These are phyloP conservation scores for Gigaspora rosea DNA, from an alignment of 192 early-diverging fungal species.

Conservation along the genomic window DNA sequence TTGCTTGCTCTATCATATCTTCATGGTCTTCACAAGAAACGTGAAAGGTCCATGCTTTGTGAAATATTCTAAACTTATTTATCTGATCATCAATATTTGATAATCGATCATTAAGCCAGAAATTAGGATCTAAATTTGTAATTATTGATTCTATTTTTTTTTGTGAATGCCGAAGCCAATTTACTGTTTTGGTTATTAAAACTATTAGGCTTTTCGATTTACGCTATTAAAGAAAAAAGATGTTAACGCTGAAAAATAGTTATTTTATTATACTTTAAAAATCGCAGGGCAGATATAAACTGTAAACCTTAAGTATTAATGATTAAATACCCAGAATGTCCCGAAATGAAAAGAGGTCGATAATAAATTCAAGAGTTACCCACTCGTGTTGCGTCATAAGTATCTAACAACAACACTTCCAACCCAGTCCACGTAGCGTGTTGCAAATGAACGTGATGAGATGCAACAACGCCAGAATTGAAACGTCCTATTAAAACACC, in stretches of 20 bases:
- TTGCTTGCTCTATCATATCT: not conserved
- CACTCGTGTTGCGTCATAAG: not conserved
- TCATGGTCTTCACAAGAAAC: not conserved
- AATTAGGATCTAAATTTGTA: not conserved
- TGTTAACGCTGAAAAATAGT: not conserved
- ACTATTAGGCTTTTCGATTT: not conserved
- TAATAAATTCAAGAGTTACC: not conserved
- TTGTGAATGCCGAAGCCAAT: not conserved
- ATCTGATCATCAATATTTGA: not conserved
- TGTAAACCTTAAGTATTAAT: too few relatives aligned
- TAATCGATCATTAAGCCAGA: not conserved
- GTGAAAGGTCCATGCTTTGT: slow-evolving; percentile 7
- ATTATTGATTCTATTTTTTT: slow-evolving; percentile 5
- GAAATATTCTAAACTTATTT: slow-evolving; percentile 10
- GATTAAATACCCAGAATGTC: too few relatives aligned
- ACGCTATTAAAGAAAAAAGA: not conserved
- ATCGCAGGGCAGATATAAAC: not conserved
- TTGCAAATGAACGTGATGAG: not conserved
- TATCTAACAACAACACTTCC: slow-evolving; percentile 8
- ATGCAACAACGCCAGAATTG: not conserved
- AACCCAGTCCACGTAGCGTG: slow-evolving; percentile 4
- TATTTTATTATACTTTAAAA: not conserved
- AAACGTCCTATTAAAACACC: not conserved
- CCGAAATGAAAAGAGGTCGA: too few relatives aligned
- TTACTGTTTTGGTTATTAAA: too few relatives aligned